Evolutionary conservation across 2,329 filamentous ascomycete genomes (phyloP), one percentile per base, ranked within the genome.

Genomic region (Pseudogymnoascus sp.): DNA sequence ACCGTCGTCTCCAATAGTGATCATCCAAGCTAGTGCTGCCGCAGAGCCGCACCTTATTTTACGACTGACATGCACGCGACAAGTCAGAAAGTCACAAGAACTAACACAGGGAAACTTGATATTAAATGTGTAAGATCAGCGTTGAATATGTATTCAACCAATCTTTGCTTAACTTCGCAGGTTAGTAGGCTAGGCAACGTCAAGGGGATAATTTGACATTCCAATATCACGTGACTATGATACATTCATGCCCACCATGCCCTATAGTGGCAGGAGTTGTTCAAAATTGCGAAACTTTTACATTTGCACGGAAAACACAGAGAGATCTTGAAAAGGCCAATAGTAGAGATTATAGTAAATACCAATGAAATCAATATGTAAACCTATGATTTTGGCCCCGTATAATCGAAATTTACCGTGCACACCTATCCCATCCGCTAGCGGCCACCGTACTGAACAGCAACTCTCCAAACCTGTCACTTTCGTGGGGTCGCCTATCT

Each of bases 31-130:
- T 56, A 56, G 50, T 56, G 29, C n/a, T 56, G 50, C 50, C 50
- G 50, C 50, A 56, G 50, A 56, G 50, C 50, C 50, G 50, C 50
- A 56, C 50, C 50, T 56, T 56, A 56, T 56, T 56, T 56, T 33
- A 21, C 29, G 13, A 56, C 50, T 31, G 26, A 16, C 26, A 56
- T 33, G 47, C 26, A 56, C 14, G n/a, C 47, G 26, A 56, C 16
- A 33, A 19, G 2, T 31, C 2, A 3, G 14, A 19, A 11, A 33
- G 10, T n/a, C 5, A 56, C 26, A 10, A 56, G 2, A 56, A 13
- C 8, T 56, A 19, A 56, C 7, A 19, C 5, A 3, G 47, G 47
- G 19, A 56, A 56, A 13, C 4, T 1, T 33, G 11, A 31, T 19
- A 56, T 33, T 19, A 13, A 56, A 33, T 33, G 19, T 56, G n/a